Evolutionary conservation across 257 asterid genomes (phyloP).

Genomic region (Solanum raphanifolium): DNA sequence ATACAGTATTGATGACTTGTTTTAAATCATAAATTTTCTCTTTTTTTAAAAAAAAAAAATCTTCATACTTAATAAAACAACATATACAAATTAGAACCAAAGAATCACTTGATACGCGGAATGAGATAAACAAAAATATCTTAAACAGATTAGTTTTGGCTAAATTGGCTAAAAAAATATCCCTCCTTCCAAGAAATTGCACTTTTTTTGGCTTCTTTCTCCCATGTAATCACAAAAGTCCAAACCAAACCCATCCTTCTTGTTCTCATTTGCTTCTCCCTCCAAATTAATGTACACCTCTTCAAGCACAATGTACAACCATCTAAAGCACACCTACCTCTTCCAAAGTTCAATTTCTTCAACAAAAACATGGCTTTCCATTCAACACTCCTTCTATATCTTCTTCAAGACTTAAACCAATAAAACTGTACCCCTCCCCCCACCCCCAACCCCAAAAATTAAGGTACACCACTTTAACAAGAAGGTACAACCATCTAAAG

Average conservation of each 20-base stretch:
- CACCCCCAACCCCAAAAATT: not conserved
- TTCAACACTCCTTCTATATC: not conserved
- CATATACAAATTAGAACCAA: too few species aligned
- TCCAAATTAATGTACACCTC: not conserved
- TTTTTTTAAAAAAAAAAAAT: too few species aligned
- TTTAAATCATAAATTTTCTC: too few species aligned
- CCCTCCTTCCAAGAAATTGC: not conserved
- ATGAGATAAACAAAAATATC: not conserved
- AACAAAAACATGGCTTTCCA: constrained; percentile 9
- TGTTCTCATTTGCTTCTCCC: not conserved
- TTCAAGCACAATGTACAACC: not conserved
- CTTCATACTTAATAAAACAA: not conserved
- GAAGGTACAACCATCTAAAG: not conserved
- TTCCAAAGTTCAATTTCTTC: not conserved
- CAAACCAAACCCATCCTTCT: not conserved
- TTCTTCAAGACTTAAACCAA: not conserved
- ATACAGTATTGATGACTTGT: not conserved
- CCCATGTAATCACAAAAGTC: not conserved
- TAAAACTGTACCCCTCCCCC: not conserved
- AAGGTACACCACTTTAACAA: not conserved
- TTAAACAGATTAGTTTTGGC: too few species aligned
- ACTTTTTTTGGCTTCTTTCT: not conserved
- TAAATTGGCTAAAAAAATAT: too few species aligned
- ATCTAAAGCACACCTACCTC: not conserved
- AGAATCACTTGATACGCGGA: accelerated